Conservation (phyloP, 495 filamentous ascomycete species). For the Hyaloscypha bicolor region DNA sequence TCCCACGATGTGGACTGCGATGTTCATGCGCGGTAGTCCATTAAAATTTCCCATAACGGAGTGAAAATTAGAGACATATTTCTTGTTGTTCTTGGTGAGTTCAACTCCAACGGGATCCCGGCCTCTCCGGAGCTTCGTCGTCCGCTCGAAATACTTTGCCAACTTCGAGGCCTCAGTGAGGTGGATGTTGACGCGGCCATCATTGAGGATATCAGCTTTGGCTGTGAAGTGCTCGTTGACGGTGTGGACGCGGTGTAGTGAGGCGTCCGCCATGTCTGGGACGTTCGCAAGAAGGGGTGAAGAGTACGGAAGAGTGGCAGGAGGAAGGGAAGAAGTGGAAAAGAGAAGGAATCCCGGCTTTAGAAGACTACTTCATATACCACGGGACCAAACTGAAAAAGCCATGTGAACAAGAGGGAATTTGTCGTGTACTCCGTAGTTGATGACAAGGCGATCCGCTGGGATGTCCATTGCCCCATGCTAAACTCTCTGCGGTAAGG, state of each 20-base stretch:
- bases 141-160: conserved; percentile 13
- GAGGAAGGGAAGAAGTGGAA: neutral
- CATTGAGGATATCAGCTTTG: conserved; percentile 1
- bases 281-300: neutral
- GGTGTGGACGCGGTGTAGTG: neutral
- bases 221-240: neutral
- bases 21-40: conserved; percentile 54
- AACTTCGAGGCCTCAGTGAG: neutral
- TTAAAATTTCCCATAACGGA: conserved; percentile 17
- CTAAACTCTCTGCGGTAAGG: neutral
- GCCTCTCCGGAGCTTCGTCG: neutral
- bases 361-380: too few relatives aligned
- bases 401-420: neutral
- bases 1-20: conserved; percentile 80
- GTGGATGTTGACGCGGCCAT: conserved; percentile 21
- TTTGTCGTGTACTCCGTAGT: neutral
- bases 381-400: neutral
- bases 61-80: conserved; percentile 13
- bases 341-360: neutral
- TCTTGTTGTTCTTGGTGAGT: conserved; percentile 19
- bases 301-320: neutral
- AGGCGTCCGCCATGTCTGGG: neutral
- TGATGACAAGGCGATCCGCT: neutral
- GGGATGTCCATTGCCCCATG: neutral
- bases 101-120: conserved; percentile 11